Percentiles rank a stretch among this genome's conserved stretches.
These are phyloP conservation scores for Kodamaea sp. DNA, from an alignment of 1,139 yeast genomes.

Conservation along the genomic window DNA sequence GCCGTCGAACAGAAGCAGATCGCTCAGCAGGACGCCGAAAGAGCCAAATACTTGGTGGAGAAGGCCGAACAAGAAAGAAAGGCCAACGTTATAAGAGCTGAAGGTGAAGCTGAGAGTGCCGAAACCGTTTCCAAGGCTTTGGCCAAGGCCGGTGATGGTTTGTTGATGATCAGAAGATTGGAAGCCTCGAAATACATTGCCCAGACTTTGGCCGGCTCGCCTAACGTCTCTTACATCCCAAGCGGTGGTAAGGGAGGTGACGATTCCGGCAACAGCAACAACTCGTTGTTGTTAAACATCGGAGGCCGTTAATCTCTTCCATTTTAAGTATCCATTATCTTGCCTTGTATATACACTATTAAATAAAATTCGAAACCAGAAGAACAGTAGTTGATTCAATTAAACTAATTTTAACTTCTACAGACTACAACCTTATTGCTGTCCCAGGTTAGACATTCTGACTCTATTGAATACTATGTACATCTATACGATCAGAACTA, in stretches of 20 bases:
- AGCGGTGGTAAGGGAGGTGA: conserved; percentile 38
- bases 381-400: too few relatives aligned
- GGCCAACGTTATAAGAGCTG: conserved; percentile 94
- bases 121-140: conserved; percentile 93
- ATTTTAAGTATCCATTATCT: too few relatives aligned
- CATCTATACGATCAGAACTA: too few relatives aligned
- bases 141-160: conserved; percentile 94
- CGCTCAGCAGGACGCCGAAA: conserved; percentile 99
- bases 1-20: conserved; percentile 99
- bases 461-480: too few relatives aligned
- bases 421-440: too few relatives aligned
- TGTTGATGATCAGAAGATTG: conserved; percentile 88
- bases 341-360: too few relatives aligned
- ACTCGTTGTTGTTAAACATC: conserved; percentile 42
- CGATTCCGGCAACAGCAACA: conserved; percentile 29
- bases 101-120: conserved; percentile 99
- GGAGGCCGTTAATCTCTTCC: conserved; percentile 42
- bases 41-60: conserved; percentile 92
- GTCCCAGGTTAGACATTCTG: too few relatives aligned
- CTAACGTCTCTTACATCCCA: conserved; percentile 93
- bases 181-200: conserved; percentile 98
- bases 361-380: too few relatives aligned
- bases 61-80: conserved; percentile 97
- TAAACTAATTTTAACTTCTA: too few relatives aligned
- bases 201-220: conserved; percentile 74